A percentile compares a stretch with the other conserved stretches of the same genome.
phyloP scores from a whole-genome alignment of 176 grass and related monocot species.

The Zoysia pacifica region DNA sequence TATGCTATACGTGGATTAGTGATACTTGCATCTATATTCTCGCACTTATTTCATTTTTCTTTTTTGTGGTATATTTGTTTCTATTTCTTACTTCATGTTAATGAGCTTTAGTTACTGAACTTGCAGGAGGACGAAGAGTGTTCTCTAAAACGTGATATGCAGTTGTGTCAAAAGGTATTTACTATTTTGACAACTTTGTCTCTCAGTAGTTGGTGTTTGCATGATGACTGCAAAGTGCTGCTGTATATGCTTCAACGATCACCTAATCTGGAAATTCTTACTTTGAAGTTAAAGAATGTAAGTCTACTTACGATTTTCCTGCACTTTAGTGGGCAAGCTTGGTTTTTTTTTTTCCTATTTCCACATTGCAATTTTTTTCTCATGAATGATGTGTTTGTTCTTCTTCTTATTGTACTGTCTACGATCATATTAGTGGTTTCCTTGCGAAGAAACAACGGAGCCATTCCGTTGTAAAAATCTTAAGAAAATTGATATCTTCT shows the following conservation, averaged over 20 bases:
- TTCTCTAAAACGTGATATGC: background rate
- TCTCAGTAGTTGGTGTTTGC: constrained; percentile 18
- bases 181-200: background rate
- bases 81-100: background rate
- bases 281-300: background rate
- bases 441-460: background rate
- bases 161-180: background rate
- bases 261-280: background rate
- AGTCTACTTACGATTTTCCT: too few relatives aligned
- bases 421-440: background rate
- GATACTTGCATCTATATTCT: background rate
- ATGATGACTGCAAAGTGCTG: background rate
- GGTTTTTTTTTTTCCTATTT: background rate
- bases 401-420: background rate
- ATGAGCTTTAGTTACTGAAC: background rate
- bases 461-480: background rate
- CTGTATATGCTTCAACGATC: background rate
- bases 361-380: background rate
- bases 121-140: background rate
- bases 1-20: background rate
- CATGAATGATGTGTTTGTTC: background rate
- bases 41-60: too few relatives aligned
- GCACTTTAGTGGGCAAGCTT: background rate
- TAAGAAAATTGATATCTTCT: constrained; percentile 6
- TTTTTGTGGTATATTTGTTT: too few relatives aligned